phyloP scores from a whole-genome alignment of 1,284 basidiomycete species.

The Mycena citricolor region DNA sequence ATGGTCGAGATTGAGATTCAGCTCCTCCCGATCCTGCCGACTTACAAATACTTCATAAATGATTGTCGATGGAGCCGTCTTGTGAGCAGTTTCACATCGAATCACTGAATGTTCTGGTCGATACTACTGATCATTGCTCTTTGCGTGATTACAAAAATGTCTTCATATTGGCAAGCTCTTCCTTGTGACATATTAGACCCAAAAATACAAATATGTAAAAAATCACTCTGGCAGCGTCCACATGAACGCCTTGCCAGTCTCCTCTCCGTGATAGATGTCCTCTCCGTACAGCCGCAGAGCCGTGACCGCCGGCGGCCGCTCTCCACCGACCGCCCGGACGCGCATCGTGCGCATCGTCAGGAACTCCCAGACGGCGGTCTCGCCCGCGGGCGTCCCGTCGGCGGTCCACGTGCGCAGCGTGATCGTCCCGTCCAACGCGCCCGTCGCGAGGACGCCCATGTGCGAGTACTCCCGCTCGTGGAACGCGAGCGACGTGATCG shows the following conservation, averaged over 20 bases:
- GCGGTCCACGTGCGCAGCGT: constrained; percentile 69
- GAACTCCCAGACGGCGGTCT: constrained; percentile 72
- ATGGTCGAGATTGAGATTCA: too few species aligned
- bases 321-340: constrained; percentile 35
- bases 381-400: constrained; percentile 60
- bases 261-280: constrained; percentile 64
- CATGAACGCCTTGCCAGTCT: constrained; percentile 58
- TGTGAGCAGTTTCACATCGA: too few species aligned
- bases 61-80: too few species aligned
- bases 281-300: constrained; percentile 67
- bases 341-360: constrained; percentile 63
- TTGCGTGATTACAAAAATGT: too few species aligned
- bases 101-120: too few species aligned
- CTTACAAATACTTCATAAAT: too few species aligned
- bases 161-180: too few species aligned
- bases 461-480: constrained; percentile 79
- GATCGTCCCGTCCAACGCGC: constrained; percentile 65
- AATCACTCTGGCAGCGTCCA: constrained; percentile 62
- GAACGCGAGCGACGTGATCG: constrained; percentile 71
- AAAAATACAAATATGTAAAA: constrained; percentile 5
- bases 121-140: too few species aligned
- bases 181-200: too few species aligned
- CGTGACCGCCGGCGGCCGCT: constrained; percentile 52
- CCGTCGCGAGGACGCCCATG: constrained; percentile 68
- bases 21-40: too few species aligned